phyloP scores from a whole-genome alignment of 208 protist genomes.

The Acanthamoeba royreba region DNA sequence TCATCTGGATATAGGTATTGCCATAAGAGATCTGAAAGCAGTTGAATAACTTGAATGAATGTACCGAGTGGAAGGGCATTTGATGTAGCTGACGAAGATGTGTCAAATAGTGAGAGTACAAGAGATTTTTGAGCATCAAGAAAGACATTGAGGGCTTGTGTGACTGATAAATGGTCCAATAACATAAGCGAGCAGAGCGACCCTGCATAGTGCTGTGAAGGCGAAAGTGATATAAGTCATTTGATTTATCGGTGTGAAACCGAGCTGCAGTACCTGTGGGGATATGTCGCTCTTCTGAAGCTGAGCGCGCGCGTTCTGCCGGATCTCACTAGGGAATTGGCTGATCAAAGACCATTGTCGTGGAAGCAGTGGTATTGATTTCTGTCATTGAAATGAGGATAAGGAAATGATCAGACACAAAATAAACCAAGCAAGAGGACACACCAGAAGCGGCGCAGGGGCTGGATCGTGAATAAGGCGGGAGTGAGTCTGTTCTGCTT shows the following conservation, averaged over 20 bases:
- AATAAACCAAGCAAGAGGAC: not conserved
- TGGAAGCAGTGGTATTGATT: not conserved
- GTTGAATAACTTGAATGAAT: no score
- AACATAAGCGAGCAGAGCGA: not conserved
- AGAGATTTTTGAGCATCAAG: not conserved
- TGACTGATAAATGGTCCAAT: not conserved
- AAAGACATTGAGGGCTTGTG: not conserved
- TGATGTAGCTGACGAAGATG: not conserved
- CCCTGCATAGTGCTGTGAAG: not conserved
- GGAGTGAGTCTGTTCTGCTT: not conserved
- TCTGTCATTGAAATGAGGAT: not conserved
- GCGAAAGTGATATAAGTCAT: no score
- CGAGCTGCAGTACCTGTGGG: not conserved
- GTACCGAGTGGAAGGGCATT: not conserved
- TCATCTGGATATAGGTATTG: not conserved
- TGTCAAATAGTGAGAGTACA: not conserved
- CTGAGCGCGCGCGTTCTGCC: not conserved
- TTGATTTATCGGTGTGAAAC: not conserved
- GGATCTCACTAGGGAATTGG: not conserved
- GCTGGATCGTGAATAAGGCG: not conserved
- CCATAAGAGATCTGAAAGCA: not conserved
- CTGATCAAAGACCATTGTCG: not conserved
- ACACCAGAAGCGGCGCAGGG: not conserved
- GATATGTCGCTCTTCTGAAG: not conserved
- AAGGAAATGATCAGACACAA: not conserved